phyloP scores from a whole-genome alignment of 2,329 filamentous ascomycete species.

The Alternaria conjuncta region DNA sequence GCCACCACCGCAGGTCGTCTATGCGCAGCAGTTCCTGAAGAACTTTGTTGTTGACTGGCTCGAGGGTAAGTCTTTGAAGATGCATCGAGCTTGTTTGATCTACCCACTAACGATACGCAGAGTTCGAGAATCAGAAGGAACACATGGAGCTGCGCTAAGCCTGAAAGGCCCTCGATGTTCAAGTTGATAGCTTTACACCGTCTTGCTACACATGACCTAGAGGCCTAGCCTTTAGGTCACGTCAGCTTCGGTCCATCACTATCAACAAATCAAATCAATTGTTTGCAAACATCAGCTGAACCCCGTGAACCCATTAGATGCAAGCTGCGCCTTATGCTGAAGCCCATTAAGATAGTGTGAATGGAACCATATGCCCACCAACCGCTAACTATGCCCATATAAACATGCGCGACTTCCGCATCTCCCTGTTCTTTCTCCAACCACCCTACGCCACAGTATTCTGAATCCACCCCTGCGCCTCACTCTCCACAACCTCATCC shows the following conservation, averaged over 20 bases:
- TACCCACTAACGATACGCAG: not conserved
- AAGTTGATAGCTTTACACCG: not conserved
- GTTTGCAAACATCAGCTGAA: too few relatives aligned
- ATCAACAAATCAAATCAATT: not conserved
- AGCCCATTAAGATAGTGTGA: not conserved
- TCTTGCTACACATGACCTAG: not conserved
- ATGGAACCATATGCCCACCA: not conserved
- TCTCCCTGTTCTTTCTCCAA: not conserved
- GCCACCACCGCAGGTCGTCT: conserved; percentile 64
- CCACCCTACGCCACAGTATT: not conserved
- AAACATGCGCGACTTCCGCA: not conserved
- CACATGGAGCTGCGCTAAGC: not conserved
- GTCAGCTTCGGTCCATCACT: not conserved
- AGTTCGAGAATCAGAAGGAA: conserved; percentile 4
- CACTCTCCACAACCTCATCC: conserved; percentile 15
- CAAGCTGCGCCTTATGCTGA: not conserved
- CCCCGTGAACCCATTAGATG: not conserved
- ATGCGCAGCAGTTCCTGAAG: conserved; percentile 65
- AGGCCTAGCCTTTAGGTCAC: not conserved
- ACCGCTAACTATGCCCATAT: not conserved
- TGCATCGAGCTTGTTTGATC: not conserved
- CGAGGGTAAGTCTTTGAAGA: conserved; percentile 44
- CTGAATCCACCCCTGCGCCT: conserved; percentile 12
- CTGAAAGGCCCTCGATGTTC: not conserved
- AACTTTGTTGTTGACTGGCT: conserved; percentile 73